Evolutionary conservation across 495 filamentous ascomycete species (phyloP).

Genomic region (Talaromyces wortmannii): DNA sequence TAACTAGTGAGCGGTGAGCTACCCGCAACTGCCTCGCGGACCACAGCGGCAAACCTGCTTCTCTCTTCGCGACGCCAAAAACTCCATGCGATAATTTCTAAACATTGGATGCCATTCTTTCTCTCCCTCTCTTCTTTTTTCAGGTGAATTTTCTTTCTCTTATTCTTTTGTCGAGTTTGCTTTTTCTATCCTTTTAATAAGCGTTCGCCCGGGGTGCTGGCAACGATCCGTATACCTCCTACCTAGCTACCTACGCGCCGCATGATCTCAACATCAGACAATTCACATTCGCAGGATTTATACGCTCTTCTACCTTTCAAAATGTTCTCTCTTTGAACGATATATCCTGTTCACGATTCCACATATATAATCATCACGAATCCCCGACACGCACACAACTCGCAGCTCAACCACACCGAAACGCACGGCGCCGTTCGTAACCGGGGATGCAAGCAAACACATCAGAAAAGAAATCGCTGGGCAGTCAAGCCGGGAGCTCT

Average conservation of each 20-base stretch:
- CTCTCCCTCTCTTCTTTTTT: slow-evolving; percentile 9
- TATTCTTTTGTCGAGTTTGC: too few relatives aligned
- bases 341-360: neutral
- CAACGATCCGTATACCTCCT: too few relatives aligned
- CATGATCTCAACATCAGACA: neutral
- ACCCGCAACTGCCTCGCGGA: too few relatives aligned
- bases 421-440: neutral
- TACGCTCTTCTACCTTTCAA: neutral
- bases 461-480: neutral
- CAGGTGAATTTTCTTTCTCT: too few relatives aligned
- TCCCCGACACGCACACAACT: neutral
- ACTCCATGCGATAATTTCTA: neutral
- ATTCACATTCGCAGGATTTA: neutral
- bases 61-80: too few relatives aligned
- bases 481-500: neutral
- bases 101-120: neutral
- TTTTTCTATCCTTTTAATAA: too few relatives aligned
- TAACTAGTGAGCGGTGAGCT: too few relatives aligned
- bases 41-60: too few relatives aligned
- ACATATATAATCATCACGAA: neutral
- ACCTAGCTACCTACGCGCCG: too few relatives aligned
- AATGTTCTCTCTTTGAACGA: neutral
- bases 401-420: neutral
- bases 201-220: too few relatives aligned
- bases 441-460: neutral